Base-by-base conservation (phyloP, 768 basidiomycete genomes). In the Tylopilus plumbeoviolaceoides region DNA sequence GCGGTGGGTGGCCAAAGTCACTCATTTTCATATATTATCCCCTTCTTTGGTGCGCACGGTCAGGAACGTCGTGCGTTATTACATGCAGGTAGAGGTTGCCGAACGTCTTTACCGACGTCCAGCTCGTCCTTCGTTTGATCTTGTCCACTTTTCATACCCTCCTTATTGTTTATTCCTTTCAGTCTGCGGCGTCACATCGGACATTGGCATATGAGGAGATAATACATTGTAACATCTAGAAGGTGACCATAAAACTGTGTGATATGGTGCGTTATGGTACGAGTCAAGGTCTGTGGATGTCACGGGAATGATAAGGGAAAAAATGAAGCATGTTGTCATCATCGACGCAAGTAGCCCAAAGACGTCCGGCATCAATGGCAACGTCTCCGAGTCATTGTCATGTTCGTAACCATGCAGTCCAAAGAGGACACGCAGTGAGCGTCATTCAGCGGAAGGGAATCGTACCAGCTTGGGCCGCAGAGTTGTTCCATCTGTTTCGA, bases 391-490 rank as follows among this genome's bases (percentile, higher is more conserved):
- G n/a, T n/a, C 33, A 21, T 47, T 27, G 25, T 18, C 30, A 30
- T 38, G 18, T 5, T 48, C 31, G n/a, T 55, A 7, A 15, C 35
- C 33, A 35, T 33, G 3, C 38, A 17, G 55, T 55, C 43, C 50
- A 39, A 35, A 18, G 7, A 4, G 51, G 57, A 59, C 54, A 9
- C 11, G 17, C 9, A 44, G 54, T 62, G 47, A 54, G 54, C 68
- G 72, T 72, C 65, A 74, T 72, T 76, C 65, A 45, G 53, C 28
- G 0, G 63, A 49, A 50, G 72, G 70, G 64, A 75, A 73, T 54
- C 61, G 70, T 33, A 69, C 68, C 20, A 63, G 45, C 60, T 61
- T 69, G 21, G 55, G 40, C 15, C 38, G 57, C 23, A 41, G 12
- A 7, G 17, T 7, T 3, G 12, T n/a, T 35, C 5, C 25, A 14